A percentile compares a stretch with the other conserved stretches of the same genome.
phyloP scores from a whole-genome alignment of 1,139 yeast genomes.

The Diutina rugosa region DNA sequence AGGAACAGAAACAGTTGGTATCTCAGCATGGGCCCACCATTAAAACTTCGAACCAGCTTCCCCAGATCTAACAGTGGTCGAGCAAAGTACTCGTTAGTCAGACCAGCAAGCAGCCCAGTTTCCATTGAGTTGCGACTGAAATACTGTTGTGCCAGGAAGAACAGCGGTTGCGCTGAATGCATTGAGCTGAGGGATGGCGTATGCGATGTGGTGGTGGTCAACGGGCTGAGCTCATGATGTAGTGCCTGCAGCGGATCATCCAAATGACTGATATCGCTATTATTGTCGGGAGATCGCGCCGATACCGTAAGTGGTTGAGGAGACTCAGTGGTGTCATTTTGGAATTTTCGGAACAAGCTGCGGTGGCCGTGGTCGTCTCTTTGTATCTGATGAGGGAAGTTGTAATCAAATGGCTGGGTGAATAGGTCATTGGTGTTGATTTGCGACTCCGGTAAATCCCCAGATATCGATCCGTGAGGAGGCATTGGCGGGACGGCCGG shows the following conservation, averaged over 20 bases:
- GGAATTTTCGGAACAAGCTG: not conserved
- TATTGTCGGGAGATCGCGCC: not conserved
- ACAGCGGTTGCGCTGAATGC: conserved; percentile 33
- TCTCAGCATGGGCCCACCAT: not conserved
- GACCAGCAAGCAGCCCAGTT: not conserved
- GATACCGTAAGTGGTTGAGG: not conserved
- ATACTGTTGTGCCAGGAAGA: conserved; percentile 30
- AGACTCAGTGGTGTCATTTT: not conserved
- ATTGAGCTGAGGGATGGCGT: conserved; percentile 30
- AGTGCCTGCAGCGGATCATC: not conserved
- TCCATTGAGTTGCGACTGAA: not conserved
- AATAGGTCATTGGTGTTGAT: not conserved
- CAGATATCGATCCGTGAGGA: not conserved
- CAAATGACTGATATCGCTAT: not conserved
- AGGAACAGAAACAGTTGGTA: conserved; percentile 10
- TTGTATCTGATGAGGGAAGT: not conserved
- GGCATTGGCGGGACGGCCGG: not conserved
- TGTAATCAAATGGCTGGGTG: not conserved
- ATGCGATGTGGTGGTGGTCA: conserved; percentile 33
- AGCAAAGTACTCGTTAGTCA: not conserved
- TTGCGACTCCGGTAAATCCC: not conserved
- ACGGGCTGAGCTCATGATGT: conserved; percentile 22
- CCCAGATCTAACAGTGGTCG: conserved; percentile 1
- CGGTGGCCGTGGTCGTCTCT: not conserved
- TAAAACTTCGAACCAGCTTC: not conserved